phyloP scores from a whole-genome alignment of 441 rosid species.

The Pelargonium cotyledonis region DNA sequence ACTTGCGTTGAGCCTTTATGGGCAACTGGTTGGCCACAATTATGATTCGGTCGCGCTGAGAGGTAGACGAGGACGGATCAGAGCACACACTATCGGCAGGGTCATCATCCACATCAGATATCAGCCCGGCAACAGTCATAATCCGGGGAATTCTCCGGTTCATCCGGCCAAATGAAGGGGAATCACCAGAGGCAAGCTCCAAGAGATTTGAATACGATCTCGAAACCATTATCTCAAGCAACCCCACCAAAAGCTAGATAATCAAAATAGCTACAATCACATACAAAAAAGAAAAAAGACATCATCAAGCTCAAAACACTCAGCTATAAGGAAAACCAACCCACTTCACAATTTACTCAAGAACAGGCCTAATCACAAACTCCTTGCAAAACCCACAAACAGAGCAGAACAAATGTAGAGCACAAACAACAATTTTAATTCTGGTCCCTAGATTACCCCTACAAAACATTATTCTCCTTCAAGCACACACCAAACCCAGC shows the following conservation, averaged over 20 bases:
- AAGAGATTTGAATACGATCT: conserved; percentile 45
- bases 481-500: neutral
- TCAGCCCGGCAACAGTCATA: conserved; percentile 22
- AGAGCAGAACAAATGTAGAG: neutral
- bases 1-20: conserved; percentile 30
- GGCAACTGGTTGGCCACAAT: conserved; percentile 46
- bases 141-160: conserved; percentile 32
- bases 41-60: conserved; percentile 40
- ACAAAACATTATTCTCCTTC: neutral
- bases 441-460: too few relatives aligned
- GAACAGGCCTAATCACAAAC: neutral
- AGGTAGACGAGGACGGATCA: conserved; percentile 39
- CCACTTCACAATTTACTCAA: too few relatives aligned
- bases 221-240: conserved; percentile 42
- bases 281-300: neutral
- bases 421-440: neutral
- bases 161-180: conserved; percentile 38
- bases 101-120: conserved; percentile 24
- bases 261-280: neutral
- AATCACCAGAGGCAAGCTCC: conserved; percentile 48
- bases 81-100: conserved; percentile 40
- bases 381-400: neutral
- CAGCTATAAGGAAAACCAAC: too few relatives aligned
- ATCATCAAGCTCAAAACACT: too few relatives aligned
- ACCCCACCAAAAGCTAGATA: neutral